phyloP scores from a whole-genome alignment of 2,329 filamentous ascomycete species.

The Aspergillus glaucus region DNA sequence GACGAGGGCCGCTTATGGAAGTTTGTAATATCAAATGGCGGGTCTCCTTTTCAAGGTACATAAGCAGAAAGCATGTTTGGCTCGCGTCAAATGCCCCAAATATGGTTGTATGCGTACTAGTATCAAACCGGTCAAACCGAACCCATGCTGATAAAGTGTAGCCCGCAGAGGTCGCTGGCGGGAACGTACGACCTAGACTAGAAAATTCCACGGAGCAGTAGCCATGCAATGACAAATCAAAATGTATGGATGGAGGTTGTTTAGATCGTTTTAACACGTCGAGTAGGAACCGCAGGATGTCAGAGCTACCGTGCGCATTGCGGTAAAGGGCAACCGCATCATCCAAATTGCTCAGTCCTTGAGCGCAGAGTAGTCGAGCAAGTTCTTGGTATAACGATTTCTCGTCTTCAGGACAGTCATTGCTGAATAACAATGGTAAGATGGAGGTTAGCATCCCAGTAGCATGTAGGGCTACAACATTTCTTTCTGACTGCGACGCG shows the following conservation, averaged over 20 bases:
- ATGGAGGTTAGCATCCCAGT: slow-evolving; percentile 65
- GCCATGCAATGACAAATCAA: slow-evolving; percentile 82
- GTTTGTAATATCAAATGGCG: slow-evolving; percentile 94
- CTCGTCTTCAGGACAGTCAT: slow-evolving; percentile 51
- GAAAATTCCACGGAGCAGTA: slow-evolving; percentile 86
- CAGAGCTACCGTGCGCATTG: slow-evolving; percentile 46
- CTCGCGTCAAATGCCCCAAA: slow-evolving; percentile 91
- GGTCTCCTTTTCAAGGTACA: slow-evolving; percentile 90
- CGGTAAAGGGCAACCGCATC: slow-evolving; percentile 72
- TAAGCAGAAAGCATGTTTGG: slow-evolving; percentile 87
- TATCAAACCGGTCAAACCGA: slow-evolving; percentile 79
- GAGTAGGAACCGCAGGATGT: slow-evolving; percentile 63
- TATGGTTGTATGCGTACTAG: slow-evolving; percentile 79
- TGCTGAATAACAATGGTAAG: slow-evolving; percentile 56
- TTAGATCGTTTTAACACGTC: slow-evolving; percentile 68
- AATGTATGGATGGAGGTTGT: slow-evolving; percentile 80
- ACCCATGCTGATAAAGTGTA: slow-evolving; percentile 92
- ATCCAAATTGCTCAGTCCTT: slow-evolving; percentile 73
- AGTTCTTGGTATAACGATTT: slow-evolving; percentile 57
- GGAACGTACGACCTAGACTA: slow-evolving; percentile 78
- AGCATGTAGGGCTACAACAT: slow-evolving; percentile 64
- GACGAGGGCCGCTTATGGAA: slow-evolving; percentile 75
- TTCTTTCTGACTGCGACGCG: slow-evolving; percentile 58
- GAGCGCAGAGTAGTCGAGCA: slow-evolving; percentile 61
- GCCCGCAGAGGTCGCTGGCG: slow-evolving; percentile 68